Evolutionary conservation across 192 early-diverging fungal species (phyloP), one percentile per base, ranked within the genome.

Genomic region (Linnemannia hyalina): DNA sequence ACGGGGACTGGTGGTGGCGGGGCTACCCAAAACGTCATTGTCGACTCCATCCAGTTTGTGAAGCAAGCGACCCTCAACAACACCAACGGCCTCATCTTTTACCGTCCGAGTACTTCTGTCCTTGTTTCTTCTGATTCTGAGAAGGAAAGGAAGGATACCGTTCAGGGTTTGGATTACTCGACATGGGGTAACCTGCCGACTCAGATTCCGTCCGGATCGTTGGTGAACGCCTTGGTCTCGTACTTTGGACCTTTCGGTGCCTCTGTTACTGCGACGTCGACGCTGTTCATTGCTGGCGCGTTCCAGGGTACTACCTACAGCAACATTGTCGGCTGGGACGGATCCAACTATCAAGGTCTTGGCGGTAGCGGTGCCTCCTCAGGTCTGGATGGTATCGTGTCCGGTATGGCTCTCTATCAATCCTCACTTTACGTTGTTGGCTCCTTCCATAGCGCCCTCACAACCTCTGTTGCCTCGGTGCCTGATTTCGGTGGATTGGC

Each of bases 311-410:
- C 70, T 0, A 86, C 80, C 8, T 93, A 90, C 71, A 78, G 73
- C 47, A 95, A 94, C 77, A 88, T 96, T 76, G 93, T 92, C 4
- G 76, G 82, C 70, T 95, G 94, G 85, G 83, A 91, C 80, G 89
- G 85, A 0, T 70, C 18, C 8, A 42, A 63, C 16, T 80, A 88
- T 57, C 60, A 70, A 20, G 63, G 80, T 18, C 29, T 89, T 20
- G 68, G 75, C 22, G 82, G 78, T 41, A 35, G 54, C 11, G 16
- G 44, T 0, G 52, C 46, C 1, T 29, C 69, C 32, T 80, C 78
- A 2, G 93, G 93, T 26, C 76, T 89, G 13, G 87, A 92, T 73
- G 91, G 91, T 6, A 68, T 82, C 0, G 93, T 94, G 6, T 81
- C 78, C 32, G 79, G 55, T 16, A 89, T 93, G 32, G 82, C 80